Evolutionary conservation across 2,329 filamentous ascomycete genomes (phyloP), one percentile per base, ranked within the genome.

Genomic region (Myriangium duriaei): DNA sequence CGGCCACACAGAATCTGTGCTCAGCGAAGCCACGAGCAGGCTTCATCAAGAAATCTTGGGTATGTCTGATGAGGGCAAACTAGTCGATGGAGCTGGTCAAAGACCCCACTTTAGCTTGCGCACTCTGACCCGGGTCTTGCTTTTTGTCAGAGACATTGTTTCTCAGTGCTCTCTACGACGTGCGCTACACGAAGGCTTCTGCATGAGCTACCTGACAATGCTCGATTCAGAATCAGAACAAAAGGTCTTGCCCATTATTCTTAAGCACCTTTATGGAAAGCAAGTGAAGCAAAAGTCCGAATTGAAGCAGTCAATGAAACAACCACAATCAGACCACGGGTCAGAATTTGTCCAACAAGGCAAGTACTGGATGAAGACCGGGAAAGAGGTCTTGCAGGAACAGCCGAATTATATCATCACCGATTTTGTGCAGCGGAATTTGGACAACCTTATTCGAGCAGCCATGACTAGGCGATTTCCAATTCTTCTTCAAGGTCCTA

Each of bases 81-180:
- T 99, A 11, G 91, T 94, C 0, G 92, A 99, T 58, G 88, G 92
- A 30, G 88, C 88, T 17, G 88, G 92, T 44, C 87, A 98, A 54
- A 84, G 91, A 34, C 88, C 91, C 9, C 91, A 98, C 59, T 98
- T 95, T 66, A 96, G 88, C 65, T 73, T 99, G 41, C 77, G 91
- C 55, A 98, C 91, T 0, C 64, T 99, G 32, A 95, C 92, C 13
- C 76, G 92, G 39, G 85, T 91, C 1, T 62, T 99, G 37, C 81
- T 79, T 26, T 98, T 95, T 55, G 86, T 88, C 12, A 77, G 79
- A 46, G 81, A 87, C 37, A 87, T 95, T 45, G 74, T 83, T 0
- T 76, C 85, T 0, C 72, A 81, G 3, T 95, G 94, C 58, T 86
- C 83, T 10, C 64, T 96, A 30, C 76, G 91, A 15, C 69, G 92